Percentiles rank a stretch among this genome's conserved stretches.
Conservation (phyloP, 495 filamentous ascomycete genomes). For the Neurospora intermedia region DNA sequence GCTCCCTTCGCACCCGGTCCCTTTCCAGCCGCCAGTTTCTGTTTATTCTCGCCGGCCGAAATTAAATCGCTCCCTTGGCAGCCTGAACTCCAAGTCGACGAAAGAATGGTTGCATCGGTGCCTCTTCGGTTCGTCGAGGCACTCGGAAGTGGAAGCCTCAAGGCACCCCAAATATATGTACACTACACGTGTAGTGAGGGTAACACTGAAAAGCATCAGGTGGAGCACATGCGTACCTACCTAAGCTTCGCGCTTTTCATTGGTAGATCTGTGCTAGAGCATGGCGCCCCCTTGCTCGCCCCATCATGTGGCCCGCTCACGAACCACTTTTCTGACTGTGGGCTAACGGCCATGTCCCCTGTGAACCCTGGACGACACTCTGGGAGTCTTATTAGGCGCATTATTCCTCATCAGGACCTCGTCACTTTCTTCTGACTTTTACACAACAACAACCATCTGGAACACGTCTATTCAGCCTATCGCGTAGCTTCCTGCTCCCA, state of each 20-base stretch:
- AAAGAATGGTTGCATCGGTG: not conserved
- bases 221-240: not conserved
- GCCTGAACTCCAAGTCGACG: not conserved
- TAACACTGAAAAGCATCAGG: not conserved
- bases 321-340: constrained; percentile 1
- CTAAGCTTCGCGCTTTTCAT: not conserved
- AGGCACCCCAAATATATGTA: too few relatives aligned
- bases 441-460: not conserved
- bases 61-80: not conserved
- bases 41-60: not conserved
- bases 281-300: constrained; percentile 6
- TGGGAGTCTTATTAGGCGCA: constrained; percentile 25
- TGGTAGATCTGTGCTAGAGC: not conserved
- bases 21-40: not conserved
- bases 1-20: not conserved
- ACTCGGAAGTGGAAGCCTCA: not conserved
- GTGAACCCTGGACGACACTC: constrained; percentile 5
- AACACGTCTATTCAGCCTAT: not conserved
- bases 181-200: not conserved
- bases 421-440: constrained; percentile 3
- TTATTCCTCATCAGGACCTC: constrained; percentile 15
- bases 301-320: constrained; percentile 24
- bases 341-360: constrained; percentile 9
- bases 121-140: not conserved
- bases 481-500: not conserved